Evolutionary conservation across 169 alveolate species (phyloP), one percentile per base, ranked within the genome.

Genomic region (Plasmodium falciparum): DNA sequence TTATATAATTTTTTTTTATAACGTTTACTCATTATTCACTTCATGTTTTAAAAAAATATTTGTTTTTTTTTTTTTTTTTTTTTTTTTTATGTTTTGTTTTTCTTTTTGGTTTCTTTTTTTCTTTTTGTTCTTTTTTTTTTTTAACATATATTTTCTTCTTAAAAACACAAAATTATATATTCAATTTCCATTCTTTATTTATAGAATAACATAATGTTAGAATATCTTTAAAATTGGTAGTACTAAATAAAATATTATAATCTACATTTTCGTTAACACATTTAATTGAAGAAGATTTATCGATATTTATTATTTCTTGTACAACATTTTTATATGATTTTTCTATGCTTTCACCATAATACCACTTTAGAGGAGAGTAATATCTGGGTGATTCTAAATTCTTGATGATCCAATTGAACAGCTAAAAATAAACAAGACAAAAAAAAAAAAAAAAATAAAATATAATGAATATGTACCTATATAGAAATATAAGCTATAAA

Each of bases 371-470:
- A 17, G 91, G 91, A 24, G 91, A 47, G 29, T 83, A 83, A 66
- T 62, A 83, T 62, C 91, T 50, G n/a, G 91, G 91, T 22, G 83
- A 17, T 63, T 83, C 91, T 63, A 83, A 56, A 47, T 83, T 83
- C 47, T 83, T 83, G 17, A 83, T 22, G 15, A 83, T 83, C 91
- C 91, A 83, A 20, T 20, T 70, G 65, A 69, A 83, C 7, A 83
- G 91, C 91, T 83, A 39, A 29, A 74, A 74, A 74, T 12, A 56
- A 29, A 29, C 17, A 56, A 52, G 6, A 52, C 62, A 52, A 52
- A 56, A 52, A 52, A 52, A 52, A 0, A 52, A 52, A 52, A 56
- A 15, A 12, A 2, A 56, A 15, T 12, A 56, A 12, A 56, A n/a
- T 15, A 13, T 12, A 15, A 56, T 12, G 7, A 56, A 56, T 17